Conservation (phyloP, 2,329 filamentous ascomycete species). For the Helotiales sp. region DNA sequence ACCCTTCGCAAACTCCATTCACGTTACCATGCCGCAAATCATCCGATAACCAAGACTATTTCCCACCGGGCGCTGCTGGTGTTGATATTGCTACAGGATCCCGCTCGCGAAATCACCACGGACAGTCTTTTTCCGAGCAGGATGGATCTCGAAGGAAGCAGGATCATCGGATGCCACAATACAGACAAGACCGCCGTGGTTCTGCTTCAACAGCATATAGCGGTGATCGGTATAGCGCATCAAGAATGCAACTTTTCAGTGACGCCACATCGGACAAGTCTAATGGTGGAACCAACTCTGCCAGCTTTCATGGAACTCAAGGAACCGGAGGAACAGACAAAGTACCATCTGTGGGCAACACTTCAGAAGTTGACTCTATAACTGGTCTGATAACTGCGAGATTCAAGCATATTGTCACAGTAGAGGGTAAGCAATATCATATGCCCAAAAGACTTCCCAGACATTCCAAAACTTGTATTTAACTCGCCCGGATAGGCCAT, state of each 20-base stretch:
- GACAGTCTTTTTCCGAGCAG: slow-evolving; percentile 13
- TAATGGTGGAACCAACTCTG: slow-evolving; percentile 8
- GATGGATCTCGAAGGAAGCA: background rate
- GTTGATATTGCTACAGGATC: slow-evolving; percentile 7
- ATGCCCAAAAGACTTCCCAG: no score
- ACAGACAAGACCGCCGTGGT: slow-evolving; percentile 19
- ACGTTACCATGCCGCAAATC: slow-evolving; percentile 23
- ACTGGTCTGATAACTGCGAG: slow-evolving; percentile 65
- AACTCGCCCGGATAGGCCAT: slow-evolving; percentile 54
- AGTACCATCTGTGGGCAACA: background rate
- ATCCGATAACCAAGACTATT: slow-evolving; percentile 30
- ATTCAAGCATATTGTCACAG: slow-evolving; percentile 78
- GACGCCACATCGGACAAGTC: slow-evolving; percentile 39
- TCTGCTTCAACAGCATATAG: slow-evolving; percentile 23
- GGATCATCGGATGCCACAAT: background rate
- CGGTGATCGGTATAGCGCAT: slow-evolving; percentile 25
- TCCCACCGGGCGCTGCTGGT: slow-evolving; percentile 26
- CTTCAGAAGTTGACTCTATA: slow-evolving; percentile 16
- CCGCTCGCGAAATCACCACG: background rate
- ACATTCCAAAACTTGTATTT: no score
- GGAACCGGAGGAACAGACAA: background rate
- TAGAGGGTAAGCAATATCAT: slow-evolving; percentile 55
- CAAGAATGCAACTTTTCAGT: slow-evolving; percentile 36
- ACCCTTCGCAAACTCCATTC: slow-evolving; percentile 35
- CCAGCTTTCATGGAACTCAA: slow-evolving; percentile 15